Base-by-base conservation (phyloP, 2,329 filamentous ascomycete genomes). In the Aspergillus persii region DNA sequence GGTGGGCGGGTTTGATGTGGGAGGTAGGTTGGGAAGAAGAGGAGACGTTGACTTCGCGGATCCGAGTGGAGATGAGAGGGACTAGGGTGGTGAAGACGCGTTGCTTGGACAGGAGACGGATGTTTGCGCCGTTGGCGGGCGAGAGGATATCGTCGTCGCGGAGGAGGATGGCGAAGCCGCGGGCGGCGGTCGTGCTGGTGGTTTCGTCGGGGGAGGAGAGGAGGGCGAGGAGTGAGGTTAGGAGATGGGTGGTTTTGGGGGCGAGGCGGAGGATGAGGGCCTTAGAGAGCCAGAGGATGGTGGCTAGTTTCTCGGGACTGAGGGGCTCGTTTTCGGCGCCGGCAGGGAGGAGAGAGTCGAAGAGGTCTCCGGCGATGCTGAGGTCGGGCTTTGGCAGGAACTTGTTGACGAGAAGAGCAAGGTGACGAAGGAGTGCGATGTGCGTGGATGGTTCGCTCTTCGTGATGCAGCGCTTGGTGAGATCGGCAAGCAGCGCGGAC, bases 41-140 rank as follows among this genome's bases (percentile, higher is more conserved):
- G 47, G 57, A 27, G 49, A 69, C 63, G 62, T 76, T 77, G 52
- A 76, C 67, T 58, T 73, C 71, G 58, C 79, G 80, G 68, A 87
- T 85, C 3, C 78, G 76, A 29, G 78, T 72, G 4, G 83, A 81
- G 53, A 89, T 83, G 31, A 80, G 72, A 0, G 86, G 86, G 2
- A 85, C 77, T 4, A 86, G 77, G 15, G 85, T 82, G 31, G 80
- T 81, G 73, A 89, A 89, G 46, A 84, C 80, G 61, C 84, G 85
- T 66, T 89, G 87, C 67, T 86, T 87, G 63, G 84, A 82, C 2
- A 89, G 77, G 3, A 86, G 78, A 3, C 86, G 83, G 41, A 89
- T 82, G 18, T 81, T 80, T 61, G 86, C 87, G 61, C 85, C 82
- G 65, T 89, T 89, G 41, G 80, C 74, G 60, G 84, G 81, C 11